phyloP scores from a whole-genome alignment of 2,329 filamentous ascomycete species.

The Xylaria sp. region DNA sequence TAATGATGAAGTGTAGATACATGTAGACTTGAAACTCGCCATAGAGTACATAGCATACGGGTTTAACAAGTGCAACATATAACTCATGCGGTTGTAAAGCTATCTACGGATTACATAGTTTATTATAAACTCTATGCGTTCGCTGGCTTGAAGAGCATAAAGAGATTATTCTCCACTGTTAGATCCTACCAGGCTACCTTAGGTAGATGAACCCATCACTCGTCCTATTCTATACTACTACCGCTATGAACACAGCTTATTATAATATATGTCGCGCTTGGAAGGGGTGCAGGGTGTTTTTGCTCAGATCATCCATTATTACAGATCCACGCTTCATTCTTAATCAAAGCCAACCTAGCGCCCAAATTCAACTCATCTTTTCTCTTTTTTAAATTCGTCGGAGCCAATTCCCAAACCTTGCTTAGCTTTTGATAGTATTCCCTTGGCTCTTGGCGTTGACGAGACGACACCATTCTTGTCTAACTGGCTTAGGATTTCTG shows the following conservation, averaged over 20 bases:
- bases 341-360: constrained; percentile 37
- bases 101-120: too few relatives aligned
- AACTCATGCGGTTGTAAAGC: too few relatives aligned
- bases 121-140: not conserved
- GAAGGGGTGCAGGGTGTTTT: not conserved
- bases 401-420: constrained; percentile 38
- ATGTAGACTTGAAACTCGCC: too few relatives aligned
- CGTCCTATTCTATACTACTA: not conserved
- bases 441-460: constrained; percentile 39
- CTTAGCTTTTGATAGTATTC: constrained; percentile 43
- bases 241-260: not conserved
- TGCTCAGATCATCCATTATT: not conserved
- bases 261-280: not conserved
- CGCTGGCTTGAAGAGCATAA: not conserved
- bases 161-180: not conserved
- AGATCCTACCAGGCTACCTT: not conserved
- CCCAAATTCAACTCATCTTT: constrained; percentile 39
- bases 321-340: not conserved
- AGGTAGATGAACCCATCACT: not conserved
- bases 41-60: too few relatives aligned
- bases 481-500: constrained; percentile 30
- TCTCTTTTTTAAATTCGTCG: constrained; percentile 42
- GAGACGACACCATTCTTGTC: constrained; percentile 28
- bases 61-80: too few relatives aligned
- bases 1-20: too few relatives aligned